Conservation (phyloP, 441 rosid genomes). For the Syzygium syzygioides region DNA sequence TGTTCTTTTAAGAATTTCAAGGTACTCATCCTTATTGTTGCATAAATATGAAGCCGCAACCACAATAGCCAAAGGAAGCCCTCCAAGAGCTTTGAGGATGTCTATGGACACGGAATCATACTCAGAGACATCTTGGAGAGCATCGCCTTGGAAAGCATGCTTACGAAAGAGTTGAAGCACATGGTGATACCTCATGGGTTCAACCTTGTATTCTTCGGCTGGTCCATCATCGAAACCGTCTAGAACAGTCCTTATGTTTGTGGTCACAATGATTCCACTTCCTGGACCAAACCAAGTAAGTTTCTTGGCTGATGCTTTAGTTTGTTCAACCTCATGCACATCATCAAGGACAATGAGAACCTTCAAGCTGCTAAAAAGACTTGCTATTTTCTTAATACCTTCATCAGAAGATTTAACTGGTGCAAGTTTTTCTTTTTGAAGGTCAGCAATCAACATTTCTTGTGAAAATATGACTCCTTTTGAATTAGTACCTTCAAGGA, state of each 20-base stretch:
- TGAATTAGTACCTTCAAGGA: background rate
- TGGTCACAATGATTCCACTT: background rate
- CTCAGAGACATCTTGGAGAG: background rate
- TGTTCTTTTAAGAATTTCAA: background rate
- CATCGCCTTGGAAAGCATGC: background rate
- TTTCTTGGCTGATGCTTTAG: background rate
- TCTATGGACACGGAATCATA: background rate
- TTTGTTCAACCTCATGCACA: background rate
- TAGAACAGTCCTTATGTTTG: fast-evolving
- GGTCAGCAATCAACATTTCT: background rate
- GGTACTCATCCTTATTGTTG: fast-evolving
- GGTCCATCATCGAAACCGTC: fast-evolving
- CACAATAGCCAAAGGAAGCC: background rate
- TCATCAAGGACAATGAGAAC: background rate
- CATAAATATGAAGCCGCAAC: background rate
- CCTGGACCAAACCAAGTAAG: background rate
- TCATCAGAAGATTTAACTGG: background rate
- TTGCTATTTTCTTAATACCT: background rate
- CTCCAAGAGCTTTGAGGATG: background rate
- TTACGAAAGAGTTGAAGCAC: background rate
- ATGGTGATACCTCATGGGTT: background rate
- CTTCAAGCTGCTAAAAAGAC: background rate
- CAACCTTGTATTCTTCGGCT: background rate
- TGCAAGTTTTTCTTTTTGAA: no score
- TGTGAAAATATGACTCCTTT: fast-evolving